These are phyloP conservation scores for Taphrina communis DNA, from an alignment of 1,139 yeast genomes.

Conservation along the genomic window DNA sequence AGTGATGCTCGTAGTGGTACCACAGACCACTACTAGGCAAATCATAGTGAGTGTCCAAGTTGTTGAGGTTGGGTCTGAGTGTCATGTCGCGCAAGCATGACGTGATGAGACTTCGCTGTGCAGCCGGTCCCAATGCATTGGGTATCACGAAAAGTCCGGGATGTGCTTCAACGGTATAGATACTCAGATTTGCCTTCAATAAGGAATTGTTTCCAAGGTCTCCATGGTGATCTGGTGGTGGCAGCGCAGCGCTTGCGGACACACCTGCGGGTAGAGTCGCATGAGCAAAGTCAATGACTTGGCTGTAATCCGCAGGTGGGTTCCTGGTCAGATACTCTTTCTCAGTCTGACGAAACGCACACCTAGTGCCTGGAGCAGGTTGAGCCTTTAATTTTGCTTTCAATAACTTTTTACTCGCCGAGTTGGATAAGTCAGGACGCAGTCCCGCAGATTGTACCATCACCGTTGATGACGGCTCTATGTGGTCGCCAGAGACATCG, in stretches of 20 bases:
- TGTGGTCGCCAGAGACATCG: no score
- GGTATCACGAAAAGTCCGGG: slow-evolving; percentile 33
- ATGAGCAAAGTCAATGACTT: slow-evolving; percentile 19
- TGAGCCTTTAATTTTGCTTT: slow-evolving; percentile 14
- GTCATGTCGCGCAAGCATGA: slow-evolving; percentile 23
- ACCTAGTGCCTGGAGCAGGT: slow-evolving; percentile 11
- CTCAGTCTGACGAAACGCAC: slow-evolving; percentile 24
- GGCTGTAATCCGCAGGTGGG: slow-evolving; percentile 31
- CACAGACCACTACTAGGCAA: slow-evolving; percentile 19
- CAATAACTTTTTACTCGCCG: slow-evolving; percentile 1
- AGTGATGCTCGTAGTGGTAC: slow-evolving; percentile 23
- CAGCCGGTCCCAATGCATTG: not conserved
- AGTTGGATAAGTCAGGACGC: not conserved
- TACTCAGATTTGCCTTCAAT: not conserved
- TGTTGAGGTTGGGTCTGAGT: slow-evolving; percentile 22
- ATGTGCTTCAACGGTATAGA: slow-evolving; percentile 12
- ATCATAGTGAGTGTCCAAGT: slow-evolving; percentile 30
- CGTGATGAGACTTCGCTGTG: slow-evolving; percentile 22
- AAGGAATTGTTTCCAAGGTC: not conserved
- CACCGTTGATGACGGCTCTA: not conserved
- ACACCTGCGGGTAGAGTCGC: not conserved
- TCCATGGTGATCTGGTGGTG: not conserved
- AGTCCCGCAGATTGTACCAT: not conserved
- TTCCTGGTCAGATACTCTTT: slow-evolving; percentile 24
- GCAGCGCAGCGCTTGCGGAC: not conserved